Conservation (phyloP, 331 rosid species). For the Cydonia oblonga region DNA sequence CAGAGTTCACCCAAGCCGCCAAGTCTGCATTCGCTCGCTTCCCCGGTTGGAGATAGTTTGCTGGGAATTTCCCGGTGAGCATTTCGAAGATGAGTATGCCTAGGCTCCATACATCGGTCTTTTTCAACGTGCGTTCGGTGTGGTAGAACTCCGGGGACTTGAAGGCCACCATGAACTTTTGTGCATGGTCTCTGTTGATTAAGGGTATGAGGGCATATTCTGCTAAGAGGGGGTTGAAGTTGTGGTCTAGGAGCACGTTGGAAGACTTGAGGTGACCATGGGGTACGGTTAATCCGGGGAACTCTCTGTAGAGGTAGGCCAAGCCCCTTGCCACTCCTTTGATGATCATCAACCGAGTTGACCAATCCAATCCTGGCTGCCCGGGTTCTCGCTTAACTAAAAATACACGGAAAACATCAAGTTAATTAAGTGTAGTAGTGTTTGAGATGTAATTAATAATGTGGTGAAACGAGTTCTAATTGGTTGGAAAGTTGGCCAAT, state of each 20-base stretch:
- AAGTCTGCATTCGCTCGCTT: constrained; percentile 39
- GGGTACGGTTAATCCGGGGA: constrained; percentile 28
- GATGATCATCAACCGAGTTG: constrained; percentile 51
- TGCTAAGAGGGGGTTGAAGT: constrained; percentile 31
- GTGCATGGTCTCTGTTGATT: constrained; percentile 41
- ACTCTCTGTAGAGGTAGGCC: constrained; percentile 40
- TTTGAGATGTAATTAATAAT: not conserved
- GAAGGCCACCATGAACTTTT: constrained; percentile 49
- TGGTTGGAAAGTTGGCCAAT: not conserved
- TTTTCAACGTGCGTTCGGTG: constrained; percentile 22
- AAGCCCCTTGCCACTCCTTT: constrained; percentile 61
- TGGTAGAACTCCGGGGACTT: constrained; percentile 51
- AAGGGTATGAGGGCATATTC: constrained; percentile 51
- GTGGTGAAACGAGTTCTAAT: not conserved
- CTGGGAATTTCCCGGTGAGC: constrained; percentile 52
- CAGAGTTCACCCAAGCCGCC: constrained; percentile 61
- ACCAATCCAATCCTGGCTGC: constrained; percentile 32
- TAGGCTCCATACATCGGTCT: constrained; percentile 65
- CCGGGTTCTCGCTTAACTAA: constrained; percentile 26
- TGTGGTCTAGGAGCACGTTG: constrained; percentile 42
- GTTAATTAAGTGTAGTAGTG: not conserved
- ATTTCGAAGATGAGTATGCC: constrained; percentile 66
- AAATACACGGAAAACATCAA: not conserved
- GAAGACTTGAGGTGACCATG: constrained; percentile 81
- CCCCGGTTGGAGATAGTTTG: constrained; percentile 42